Base-by-base conservation (phyloP, 2,329 filamentous ascomycete genomes). In the Catunica adiposa region DNA sequence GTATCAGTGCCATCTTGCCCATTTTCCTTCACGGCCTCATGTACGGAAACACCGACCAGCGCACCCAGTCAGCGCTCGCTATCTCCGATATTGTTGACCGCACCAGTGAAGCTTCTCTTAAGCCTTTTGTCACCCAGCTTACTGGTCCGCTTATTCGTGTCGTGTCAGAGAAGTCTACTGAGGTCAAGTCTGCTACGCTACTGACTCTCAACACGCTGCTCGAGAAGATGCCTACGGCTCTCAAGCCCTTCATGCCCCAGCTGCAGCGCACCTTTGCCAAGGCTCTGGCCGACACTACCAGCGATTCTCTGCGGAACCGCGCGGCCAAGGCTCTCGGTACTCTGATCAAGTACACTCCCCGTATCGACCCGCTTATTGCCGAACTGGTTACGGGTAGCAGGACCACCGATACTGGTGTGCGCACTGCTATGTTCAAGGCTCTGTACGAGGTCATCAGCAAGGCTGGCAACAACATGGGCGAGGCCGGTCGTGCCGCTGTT, bases 1-100 rank as follows among this genome's bases (percentile, higher is more conserved):
- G 94, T 60, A 95, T 98, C 74, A 94, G 89, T 65, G 89, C 92
- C 60, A 83, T 98, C 61, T 71, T 98, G 59, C 92, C 94, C 1
- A 97, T 98, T 61, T 97, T 98, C 78, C 70, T 97, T 65, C 94
- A 98, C 66, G 92, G 92, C 69, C 76, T 98, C 61, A 94, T 98
- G 84, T 97, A 98, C 64, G 94, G 92, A 57, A 89, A 85, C 38
- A 74, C 86, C 15, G 92, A 98, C 3, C 92, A 98, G 71, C 80
- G 89, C 66, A 92, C 88, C 25, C 86, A 94, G 66, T 82, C 92
- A 57, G 92, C 94, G 48, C 75, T 97, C 60, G 92, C 87, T 56
- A 94, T 98, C 62, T 94, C 89, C 1, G 94, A 98, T 66, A 86
- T 98, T 61, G 84, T 97, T 61, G 92, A 97, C 70, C 82, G 92